Conservation (phyloP, 805 yeast species). For the Candida nemodendra region DNA sequence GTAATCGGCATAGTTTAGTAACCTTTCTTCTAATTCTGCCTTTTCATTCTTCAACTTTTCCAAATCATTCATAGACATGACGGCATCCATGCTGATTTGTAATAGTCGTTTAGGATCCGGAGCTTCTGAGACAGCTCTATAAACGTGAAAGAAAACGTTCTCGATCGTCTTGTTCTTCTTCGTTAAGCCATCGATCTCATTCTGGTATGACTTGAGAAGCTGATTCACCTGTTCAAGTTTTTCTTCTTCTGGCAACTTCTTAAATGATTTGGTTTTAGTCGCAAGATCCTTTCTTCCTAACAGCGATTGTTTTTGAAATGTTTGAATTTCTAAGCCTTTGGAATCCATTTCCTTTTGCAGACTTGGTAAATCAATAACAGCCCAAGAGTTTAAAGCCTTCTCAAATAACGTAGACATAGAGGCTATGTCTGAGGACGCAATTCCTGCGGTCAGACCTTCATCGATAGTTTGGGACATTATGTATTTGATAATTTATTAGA, state of each 20-base stretch:
- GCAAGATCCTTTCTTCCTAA: slow-evolving; percentile 76
- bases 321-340: slow-evolving; percentile 70
- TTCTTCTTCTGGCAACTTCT: slow-evolving; percentile 63
- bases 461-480: slow-evolving; percentile 2
- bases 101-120: slow-evolving; percentile 90
- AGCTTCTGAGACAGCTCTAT: slow-evolving; percentile 77
- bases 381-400: slow-evolving; percentile 72
- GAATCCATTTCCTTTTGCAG: slow-evolving; percentile 74
- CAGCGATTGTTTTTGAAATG: slow-evolving; percentile 65
- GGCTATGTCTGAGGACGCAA: slow-evolving; percentile 9
- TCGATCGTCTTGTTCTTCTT: slow-evolving; percentile 76
- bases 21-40: slow-evolving; percentile 50
- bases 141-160: slow-evolving; percentile 66
- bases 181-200: slow-evolving; percentile 82
- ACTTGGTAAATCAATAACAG: slow-evolving; percentile 64
- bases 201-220: slow-evolving; percentile 77
- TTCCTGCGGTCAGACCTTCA: slow-evolving; percentile 5
- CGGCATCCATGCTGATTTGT: slow-evolving; percentile 65
- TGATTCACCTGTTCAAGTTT: slow-evolving; percentile 65
- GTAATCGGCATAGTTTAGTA: slow-evolving; percentile 71
- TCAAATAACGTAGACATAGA: slow-evolving; percentile 33
- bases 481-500: not conserved
- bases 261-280: slow-evolving; percentile 79
- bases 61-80: slow-evolving; percentile 46
- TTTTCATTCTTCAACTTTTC: slow-evolving; percentile 52